Percentiles rank a stretch among this genome's conserved stretches.
Conservation (phyloP, 164 flowering plant genomes). For the Hamamelis virginiana region DNA sequence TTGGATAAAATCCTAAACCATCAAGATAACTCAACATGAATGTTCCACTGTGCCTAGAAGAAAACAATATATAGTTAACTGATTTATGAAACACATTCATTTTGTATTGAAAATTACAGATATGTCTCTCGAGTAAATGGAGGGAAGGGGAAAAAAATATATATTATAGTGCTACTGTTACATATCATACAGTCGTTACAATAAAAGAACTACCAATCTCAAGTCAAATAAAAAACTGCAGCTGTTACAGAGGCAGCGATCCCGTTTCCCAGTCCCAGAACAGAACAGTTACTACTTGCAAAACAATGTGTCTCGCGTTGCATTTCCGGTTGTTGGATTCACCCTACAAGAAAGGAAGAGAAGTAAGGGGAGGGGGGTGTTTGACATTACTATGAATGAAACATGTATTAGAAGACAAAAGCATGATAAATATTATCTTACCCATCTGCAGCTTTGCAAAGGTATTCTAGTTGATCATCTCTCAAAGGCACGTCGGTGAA, state of each 20-base stretch:
- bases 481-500: constrained; percentile 95
- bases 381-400: neutral
- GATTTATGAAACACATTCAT: too few species aligned
- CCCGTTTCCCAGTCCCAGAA: neutral
- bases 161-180: too few species aligned
- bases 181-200: too few species aligned
- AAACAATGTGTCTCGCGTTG: constrained; percentile 81
- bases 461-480: constrained; percentile 87
- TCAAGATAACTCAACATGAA: too few species aligned
- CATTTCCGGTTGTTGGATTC: constrained; percentile 84
- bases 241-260: neutral
- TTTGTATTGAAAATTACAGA: too few species aligned
- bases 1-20: too few species aligned
- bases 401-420: neutral
- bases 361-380: neutral
- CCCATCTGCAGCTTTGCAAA: constrained; percentile 94
- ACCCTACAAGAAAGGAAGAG: constrained; percentile 41
- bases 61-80: too few species aligned
- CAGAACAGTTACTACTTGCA: constrained; percentile 42
- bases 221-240: too few species aligned
- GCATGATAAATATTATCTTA: constrained; percentile 25
- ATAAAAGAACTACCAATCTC: too few species aligned
- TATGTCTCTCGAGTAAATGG: too few species aligned
- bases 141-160: too few species aligned
- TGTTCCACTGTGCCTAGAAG: too few species aligned